A percentile compares a stretch with the other conserved stretches of the same genome.
Evolutionary conservation across 768 basidiomycete genomes (phyloP).

Genomic region (Cystofilobasidium capitatum): DNA sequence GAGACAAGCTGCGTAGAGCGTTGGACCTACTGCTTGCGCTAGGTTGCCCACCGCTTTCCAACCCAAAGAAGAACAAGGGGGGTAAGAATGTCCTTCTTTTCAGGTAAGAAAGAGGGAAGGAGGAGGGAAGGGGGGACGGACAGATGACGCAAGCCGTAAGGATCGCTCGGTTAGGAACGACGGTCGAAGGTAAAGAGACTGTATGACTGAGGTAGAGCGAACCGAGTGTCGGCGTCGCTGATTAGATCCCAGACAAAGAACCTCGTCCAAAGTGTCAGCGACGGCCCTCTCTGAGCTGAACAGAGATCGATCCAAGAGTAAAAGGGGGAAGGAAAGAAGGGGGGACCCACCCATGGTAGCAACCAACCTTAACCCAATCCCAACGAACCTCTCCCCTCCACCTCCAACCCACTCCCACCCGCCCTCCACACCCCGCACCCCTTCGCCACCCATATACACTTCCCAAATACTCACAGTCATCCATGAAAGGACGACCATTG

Average conservation of each 20-base stretch:
- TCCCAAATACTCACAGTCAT: slow-evolving; percentile 8
- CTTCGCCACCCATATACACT: slow-evolving; percentile 6
- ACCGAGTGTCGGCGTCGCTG: slow-evolving; percentile 22
- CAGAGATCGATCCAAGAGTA: not conserved
- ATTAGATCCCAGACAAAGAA: not conserved
- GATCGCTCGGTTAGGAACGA: slow-evolving; percentile 7
- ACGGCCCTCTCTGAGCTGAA: not conserved
- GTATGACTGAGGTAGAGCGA: slow-evolving; percentile 20
- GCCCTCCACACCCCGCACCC: not conserved
- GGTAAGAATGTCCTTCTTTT: too few relatives aligned
- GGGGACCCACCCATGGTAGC: slow-evolving; percentile 22
- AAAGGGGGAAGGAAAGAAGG: not conserved
- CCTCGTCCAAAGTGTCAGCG: not conserved
- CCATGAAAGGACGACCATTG: not conserved
- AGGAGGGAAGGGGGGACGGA: not conserved
- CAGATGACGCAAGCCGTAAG: slow-evolving; percentile 19
- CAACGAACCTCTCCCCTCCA: not conserved
- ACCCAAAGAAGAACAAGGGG: not conserved
- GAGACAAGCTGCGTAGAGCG: slow-evolving; percentile 10
- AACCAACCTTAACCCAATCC: slow-evolving; percentile 5
- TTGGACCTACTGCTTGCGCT: slow-evolving; percentile 14
- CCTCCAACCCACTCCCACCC: slow-evolving; percentile 2
- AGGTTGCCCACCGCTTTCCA: slow-evolving; percentile 17
- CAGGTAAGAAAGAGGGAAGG: not conserved
- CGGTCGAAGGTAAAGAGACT: slow-evolving; percentile 5